These are phyloP conservation scores for Paspalum vaginatum DNA, from an alignment of 176 grass and related monocot species.

Conservation along the genomic window DNA sequence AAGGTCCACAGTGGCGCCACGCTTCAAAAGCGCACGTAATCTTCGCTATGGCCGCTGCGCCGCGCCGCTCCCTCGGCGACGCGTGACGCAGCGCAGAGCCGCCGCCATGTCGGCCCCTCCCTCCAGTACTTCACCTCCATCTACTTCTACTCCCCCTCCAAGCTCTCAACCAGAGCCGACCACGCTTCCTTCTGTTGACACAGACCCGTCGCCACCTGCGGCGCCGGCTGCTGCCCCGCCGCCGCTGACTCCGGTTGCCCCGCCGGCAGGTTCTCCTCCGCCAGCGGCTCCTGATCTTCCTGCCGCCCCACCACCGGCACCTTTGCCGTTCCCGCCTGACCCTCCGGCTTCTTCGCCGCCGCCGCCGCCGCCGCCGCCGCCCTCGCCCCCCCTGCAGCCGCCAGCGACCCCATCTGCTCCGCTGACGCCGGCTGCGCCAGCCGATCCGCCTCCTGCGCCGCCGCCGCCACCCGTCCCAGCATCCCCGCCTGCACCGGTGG, in stretches of 20 bases:
- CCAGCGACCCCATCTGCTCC: background rate
- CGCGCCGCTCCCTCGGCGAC: background rate
- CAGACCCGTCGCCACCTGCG: background rate
- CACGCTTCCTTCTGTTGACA: background rate
- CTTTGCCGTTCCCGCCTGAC: background rate
- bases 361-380: background rate
- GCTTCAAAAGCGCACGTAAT: constrained; percentile 7
- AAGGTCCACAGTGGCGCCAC: background rate
- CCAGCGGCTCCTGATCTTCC: background rate
- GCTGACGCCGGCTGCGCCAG: background rate
- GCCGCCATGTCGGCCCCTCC: constrained; percentile 20
- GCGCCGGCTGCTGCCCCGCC: background rate
- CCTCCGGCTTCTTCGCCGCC: background rate
- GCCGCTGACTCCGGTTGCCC: background rate
- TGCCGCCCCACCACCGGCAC: background rate
- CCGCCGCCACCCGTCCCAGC: background rate
- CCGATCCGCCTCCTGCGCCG: background rate
- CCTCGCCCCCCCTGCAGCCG: background rate
- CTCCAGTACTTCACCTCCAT: background rate
- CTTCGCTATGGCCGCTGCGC: background rate
- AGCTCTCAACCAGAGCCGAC: background rate
- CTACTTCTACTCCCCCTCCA: background rate
- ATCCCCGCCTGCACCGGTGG: background rate
- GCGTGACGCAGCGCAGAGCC: constrained; percentile 2
- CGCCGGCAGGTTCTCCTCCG: constrained; percentile 1